Percentiles rank a stretch among this genome's conserved stretches.
These are phyloP conservation scores for Alternaria burnsii DNA, from an alignment of 2,329 filamentous ascomycete genomes.

Conservation along the genomic window DNA sequence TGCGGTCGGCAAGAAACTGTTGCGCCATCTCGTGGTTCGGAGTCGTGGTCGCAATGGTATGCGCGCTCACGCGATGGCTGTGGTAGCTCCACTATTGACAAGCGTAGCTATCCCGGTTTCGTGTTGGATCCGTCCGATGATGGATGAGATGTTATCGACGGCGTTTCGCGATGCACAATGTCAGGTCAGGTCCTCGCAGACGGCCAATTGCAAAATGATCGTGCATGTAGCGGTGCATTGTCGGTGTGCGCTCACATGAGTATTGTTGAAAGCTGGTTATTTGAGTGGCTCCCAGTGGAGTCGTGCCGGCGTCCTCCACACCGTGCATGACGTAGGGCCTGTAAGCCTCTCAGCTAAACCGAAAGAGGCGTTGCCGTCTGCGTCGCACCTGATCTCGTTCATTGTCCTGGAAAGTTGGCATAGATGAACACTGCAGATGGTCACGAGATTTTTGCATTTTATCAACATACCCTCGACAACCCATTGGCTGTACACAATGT, in stretches of 20 bases:
- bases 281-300: slow-evolving; percentile 13
- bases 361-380: neutral
- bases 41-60: slow-evolving; percentile 7
- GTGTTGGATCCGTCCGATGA: slow-evolving; percentile 6
- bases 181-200: neutral
- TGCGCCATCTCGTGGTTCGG: slow-evolving; percentile 38
- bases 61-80: slow-evolving; percentile 9
- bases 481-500: neutral
- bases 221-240: slow-evolving; percentile 5
- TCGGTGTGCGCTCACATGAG: slow-evolving; percentile 10
- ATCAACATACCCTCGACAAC: neutral
- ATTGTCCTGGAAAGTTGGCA: neutral
- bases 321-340: slow-evolving; percentile 11
- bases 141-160: neutral
- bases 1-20: slow-evolving; percentile 48
- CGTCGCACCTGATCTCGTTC: neutral
- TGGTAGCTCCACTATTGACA: slow-evolving; percentile 15
- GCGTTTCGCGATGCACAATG: neutral
- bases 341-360: slow-evolving; percentile 7
- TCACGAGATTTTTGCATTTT: neutral
- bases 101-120: slow-evolving; percentile 10
- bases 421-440: neutral
- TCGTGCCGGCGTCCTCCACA: neutral
- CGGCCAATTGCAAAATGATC: neutral
- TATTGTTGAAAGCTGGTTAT: slow-evolving; percentile 9